phyloP scores from a whole-genome alignment of 805 yeast species.

The Blastobotrys attinorum region DNA sequence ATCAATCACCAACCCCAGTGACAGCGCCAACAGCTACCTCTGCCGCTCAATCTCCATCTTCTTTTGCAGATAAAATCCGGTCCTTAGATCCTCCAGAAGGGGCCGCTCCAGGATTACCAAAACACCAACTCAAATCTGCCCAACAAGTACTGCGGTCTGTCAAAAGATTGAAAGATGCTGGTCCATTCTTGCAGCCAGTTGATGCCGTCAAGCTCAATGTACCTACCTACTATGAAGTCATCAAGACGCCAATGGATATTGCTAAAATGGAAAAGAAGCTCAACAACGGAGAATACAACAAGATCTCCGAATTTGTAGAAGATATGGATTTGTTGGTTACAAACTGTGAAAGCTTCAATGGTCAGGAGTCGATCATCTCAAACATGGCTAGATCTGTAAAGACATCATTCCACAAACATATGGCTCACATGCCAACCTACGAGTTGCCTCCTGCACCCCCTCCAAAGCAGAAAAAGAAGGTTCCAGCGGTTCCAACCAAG shows the following conservation, averaged over 20 bases:
- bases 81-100: constrained; percentile 11
- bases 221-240: constrained; percentile 80
- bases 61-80: neutral
- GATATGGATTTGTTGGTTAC: constrained; percentile 80
- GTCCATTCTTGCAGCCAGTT: constrained; percentile 83
- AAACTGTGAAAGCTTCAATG: constrained; percentile 81
- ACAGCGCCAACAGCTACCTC: neutral
- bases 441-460: constrained; percentile 24
- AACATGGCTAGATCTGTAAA: constrained; percentile 88
- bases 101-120: constrained; percentile 23
- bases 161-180: constrained; percentile 85
- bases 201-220: constrained; percentile 82
- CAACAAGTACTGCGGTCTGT: constrained; percentile 74
- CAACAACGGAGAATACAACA: constrained; percentile 58
- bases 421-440: constrained; percentile 79
- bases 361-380: constrained; percentile 72
- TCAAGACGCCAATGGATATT: constrained; percentile 87
- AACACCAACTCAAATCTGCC: constrained; percentile 78
- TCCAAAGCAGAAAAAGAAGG: constrained; percentile 20
- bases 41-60: neutral
- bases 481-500: constrained; percentile 16
- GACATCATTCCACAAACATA: constrained; percentile 87
- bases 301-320: constrained; percentile 56
- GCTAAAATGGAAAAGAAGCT: constrained; percentile 83
- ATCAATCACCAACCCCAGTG: neutral